phyloP scores from a whole-genome alignment of 768 basidiomycete species.

The Butyriboletus loyo region DNA sequence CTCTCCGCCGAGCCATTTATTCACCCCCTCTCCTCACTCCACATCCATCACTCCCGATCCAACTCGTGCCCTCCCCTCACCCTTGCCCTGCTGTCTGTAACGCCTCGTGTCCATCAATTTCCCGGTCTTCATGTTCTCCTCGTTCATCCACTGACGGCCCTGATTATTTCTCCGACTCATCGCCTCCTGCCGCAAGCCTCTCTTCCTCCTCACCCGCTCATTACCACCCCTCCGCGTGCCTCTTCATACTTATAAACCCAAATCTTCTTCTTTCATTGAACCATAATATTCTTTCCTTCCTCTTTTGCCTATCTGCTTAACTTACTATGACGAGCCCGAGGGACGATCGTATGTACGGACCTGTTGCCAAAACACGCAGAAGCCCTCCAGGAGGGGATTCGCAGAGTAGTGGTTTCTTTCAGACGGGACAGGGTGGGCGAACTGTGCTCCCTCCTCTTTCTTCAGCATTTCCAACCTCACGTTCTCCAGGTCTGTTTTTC shows the following conservation, averaged over 20 bases:
- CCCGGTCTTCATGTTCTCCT: constrained; percentile 48
- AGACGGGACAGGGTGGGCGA: constrained; percentile 86
- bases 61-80: constrained; percentile 31
- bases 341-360: constrained; percentile 70
- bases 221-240: constrained; percentile 44
- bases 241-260: constrained; percentile 48
- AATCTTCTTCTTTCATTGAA: constrained; percentile 50
- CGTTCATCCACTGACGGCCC: constrained; percentile 41
- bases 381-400: constrained; percentile 62
- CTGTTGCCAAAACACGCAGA: constrained; percentile 58
- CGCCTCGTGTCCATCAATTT: constrained; percentile 47
- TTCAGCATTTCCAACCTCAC: constrained; percentile 84
- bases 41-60: constrained; percentile 24
- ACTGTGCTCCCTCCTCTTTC: constrained; percentile 83
- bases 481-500: constrained; percentile 82
- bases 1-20: constrained; percentile 32
- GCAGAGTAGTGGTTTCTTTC: constrained; percentile 65
- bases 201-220: constrained; percentile 35
- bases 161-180: constrained; percentile 39
- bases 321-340: constrained; percentile 66
- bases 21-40: background rate
- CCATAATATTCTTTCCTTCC: constrained; percentile 42
- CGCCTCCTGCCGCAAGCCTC: constrained; percentile 37
- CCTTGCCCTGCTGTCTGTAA: constrained; percentile 39
- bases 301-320: constrained; percentile 57